Conservation (phyloP, 2,329 filamentous ascomycete genomes). For the Fusarium falciforme region DNA sequence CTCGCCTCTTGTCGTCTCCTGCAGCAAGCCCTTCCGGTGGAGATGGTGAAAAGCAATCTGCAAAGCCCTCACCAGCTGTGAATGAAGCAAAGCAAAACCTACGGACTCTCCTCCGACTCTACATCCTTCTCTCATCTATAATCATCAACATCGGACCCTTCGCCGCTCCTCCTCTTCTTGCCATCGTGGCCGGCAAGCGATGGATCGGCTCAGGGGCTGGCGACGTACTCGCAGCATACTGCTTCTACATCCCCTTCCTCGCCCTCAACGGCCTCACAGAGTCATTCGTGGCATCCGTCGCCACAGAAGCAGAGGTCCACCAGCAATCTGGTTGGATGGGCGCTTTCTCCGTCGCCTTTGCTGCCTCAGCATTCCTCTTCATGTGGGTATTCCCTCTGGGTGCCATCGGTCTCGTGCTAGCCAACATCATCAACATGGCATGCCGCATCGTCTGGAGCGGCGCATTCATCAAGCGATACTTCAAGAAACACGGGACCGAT, state of each 20-base stretch:
- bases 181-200: constrained; percentile 78
- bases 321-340: constrained; percentile 87
- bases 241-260: constrained; percentile 92
- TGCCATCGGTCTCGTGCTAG: constrained; percentile 83
- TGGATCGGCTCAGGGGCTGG: constrained; percentile 83
- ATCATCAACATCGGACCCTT: constrained; percentile 79
- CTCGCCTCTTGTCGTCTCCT: constrained; percentile 72
- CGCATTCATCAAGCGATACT: constrained; percentile 76
- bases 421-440: constrained; percentile 91
- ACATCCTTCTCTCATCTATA: constrained; percentile 77
- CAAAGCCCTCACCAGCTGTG: constrained; percentile 46
- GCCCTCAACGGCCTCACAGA: constrained; percentile 93
- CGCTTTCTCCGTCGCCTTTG: constrained; percentile 82
- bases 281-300: constrained; percentile 91
- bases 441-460: constrained; percentile 86
- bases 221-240: constrained; percentile 80
- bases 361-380: constrained; percentile 77
- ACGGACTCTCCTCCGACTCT: constrained; percentile 74
- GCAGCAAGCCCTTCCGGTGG: constrained; percentile 22
- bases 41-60: constrained; percentile 31
- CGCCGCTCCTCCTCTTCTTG: constrained; percentile 78
- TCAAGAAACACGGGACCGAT: constrained; percentile 57
- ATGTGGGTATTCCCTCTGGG: constrained; percentile 77
- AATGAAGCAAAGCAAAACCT: constrained; percentile 64
- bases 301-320: constrained; percentile 79